Base-by-base conservation (phyloP, 177 flowering plant genomes). In the Vitis hybrid region DNA sequence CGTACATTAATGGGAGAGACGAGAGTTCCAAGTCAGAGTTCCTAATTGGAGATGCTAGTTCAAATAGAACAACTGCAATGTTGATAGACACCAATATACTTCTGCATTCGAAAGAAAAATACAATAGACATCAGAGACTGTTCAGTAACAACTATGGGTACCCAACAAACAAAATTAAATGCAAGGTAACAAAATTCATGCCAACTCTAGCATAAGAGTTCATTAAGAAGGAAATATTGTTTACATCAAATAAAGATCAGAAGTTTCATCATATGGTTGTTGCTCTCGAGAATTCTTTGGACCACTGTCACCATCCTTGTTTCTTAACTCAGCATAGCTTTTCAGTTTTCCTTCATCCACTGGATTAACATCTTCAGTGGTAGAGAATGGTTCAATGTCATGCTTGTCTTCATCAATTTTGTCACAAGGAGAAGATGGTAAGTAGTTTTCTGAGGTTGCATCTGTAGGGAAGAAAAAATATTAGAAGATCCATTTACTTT, bases 41-140 rank as follows among this genome's bases (percentile, higher is more conserved):
- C 72, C 75, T 79, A 2, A 91, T 71, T 17, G 93, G 97, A 76
- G 84, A 89, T 19, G 93, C 97, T 58, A 85, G 74, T 78, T 86
- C 92, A 75, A 91, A 91, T 23, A 91, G 77, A 66, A 82, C 84
- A 52, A 88, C 91, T 3, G 87, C 97, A 19, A 88, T 80, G 76
- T 88, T 85, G 73, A 88, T 77, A 2, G 97, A 81, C 72, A 72
- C 87, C 80, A 91, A 74, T 60, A 78, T 34, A 45, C 82, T 68
- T 71, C 97, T 88, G 91, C 83, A 83, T 21, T 50, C 62, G 63
- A 70, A 52, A 70, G 51, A 67, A 55, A 62, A 70, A 72, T 21
- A 23, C 52, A 32, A 26, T 10, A 64, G 70, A 14, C 52, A 45
- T 61, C 49, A 70, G 65, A 59, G 5, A 67, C 52, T 11, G 21